Conservation (phyloP, 192 early-diverging fungal genomes). For the Rhizoclosmatium globosum region DNA sequence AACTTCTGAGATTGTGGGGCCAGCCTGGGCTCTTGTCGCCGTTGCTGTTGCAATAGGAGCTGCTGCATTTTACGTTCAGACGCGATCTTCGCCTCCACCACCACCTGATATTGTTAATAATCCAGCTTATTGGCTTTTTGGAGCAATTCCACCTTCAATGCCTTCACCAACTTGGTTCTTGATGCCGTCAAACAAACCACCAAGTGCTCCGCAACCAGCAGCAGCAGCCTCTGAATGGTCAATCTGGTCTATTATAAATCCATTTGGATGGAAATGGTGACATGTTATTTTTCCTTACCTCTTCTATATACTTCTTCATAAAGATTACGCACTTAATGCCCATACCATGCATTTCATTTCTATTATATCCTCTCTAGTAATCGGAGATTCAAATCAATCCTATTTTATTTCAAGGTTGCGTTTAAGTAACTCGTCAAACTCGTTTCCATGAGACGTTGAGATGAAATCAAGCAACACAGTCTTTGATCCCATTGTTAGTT, state of each 20-base stretch:
- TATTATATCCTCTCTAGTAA: no score
- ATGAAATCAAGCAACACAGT: no score
- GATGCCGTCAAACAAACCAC: slow-evolving; percentile 29
- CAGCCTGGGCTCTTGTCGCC: slow-evolving; percentile 38
- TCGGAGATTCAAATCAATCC: no score
- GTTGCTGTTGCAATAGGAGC: slow-evolving; percentile 3
- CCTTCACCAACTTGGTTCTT: slow-evolving; percentile 41
- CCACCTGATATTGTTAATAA: slow-evolving; percentile 24
- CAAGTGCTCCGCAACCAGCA: slow-evolving; percentile 6
- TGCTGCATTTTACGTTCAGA: slow-evolving; percentile 30
- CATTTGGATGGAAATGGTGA: slow-evolving; percentile 21
- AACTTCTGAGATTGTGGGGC: slow-evolving; percentile 32
- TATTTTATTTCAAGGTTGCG: no score
- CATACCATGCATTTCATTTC: no score
- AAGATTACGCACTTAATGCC: no score
- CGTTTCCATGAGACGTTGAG: no score
- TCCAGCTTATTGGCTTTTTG: slow-evolving; percentile 44
- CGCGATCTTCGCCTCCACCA: slow-evolving; percentile 30
- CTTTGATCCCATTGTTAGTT: no score
- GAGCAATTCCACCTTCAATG: slow-evolving; percentile 30
- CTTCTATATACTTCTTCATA: no score
- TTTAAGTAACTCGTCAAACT: no score
- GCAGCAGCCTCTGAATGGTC: background rate
- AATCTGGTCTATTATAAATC: background rate
- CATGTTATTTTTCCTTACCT: background rate